Conservation (phyloP, 345 rosid species). For the Kernera saxatilis region DNA sequence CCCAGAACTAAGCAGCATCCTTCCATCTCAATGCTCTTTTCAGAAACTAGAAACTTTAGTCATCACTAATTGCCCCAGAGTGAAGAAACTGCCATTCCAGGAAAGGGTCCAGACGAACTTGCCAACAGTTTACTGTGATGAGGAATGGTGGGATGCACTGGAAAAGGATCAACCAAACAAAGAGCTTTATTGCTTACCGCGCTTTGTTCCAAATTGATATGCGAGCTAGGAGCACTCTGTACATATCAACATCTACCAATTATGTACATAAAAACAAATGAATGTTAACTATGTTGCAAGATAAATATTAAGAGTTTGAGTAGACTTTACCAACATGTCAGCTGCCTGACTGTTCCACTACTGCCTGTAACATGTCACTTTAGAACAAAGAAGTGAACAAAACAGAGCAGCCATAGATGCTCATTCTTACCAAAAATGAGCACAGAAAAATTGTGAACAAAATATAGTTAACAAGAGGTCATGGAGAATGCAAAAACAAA, state of each 20-base stretch:
- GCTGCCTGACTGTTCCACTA: background rate
- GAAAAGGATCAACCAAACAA: slow-evolving; percentile 25
- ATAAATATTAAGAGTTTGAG: background rate
- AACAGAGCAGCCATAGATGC: background rate
- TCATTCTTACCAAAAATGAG: background rate
- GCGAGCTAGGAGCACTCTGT: background rate
- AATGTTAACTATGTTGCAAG: background rate
- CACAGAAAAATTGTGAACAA: background rate
- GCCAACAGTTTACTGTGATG: slow-evolving; percentile 35
- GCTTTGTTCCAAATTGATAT: slow-evolving; percentile 35
- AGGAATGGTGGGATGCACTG: slow-evolving; percentile 48
- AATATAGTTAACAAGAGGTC: background rate
- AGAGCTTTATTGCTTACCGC: slow-evolving; percentile 18
- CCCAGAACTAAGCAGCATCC: slow-evolving; percentile 38
- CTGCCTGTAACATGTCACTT: background rate
- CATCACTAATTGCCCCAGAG: slow-evolving; percentile 37
- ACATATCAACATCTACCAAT: background rate
- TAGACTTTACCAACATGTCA: background rate
- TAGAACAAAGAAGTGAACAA: background rate
- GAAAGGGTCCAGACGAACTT: background rate
- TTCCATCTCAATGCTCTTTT: slow-evolving; percentile 22
- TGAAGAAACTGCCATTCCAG: slow-evolving; percentile 36
- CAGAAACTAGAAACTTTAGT: slow-evolving; percentile 38
- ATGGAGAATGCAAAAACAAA: background rate
- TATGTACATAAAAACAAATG: background rate